Percentiles rank a stretch among this genome's conserved stretches.
phyloP scores from a whole-genome alignment of 345 rosid species.

The Iberis pinnata region DNA sequence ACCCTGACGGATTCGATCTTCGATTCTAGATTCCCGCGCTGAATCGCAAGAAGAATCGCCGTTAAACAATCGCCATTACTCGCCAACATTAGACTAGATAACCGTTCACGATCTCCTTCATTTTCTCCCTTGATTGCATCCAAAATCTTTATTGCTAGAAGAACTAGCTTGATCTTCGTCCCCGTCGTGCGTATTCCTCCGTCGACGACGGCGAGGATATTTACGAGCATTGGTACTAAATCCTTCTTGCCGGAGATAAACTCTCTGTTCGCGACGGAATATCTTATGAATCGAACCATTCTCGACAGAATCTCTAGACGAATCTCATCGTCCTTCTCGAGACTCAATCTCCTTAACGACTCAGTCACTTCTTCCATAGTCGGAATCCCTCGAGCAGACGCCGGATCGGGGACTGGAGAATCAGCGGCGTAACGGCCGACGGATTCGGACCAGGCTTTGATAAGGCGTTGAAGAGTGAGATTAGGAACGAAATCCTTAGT shows the following conservation, averaged over 20 bases:
- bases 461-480: conserved; percentile 67
- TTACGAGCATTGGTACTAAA: no score
- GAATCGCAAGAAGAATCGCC: conserved; percentile 38
- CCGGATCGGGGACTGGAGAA: no score
- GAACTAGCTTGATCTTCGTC: no score
- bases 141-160: no score
- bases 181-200: no score
- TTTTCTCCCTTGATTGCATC: no score
- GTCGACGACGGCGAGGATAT: no score
- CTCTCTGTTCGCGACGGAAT: conserved; percentile 51
- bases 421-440: conserved; percentile 28
- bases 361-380: conserved; percentile 38
- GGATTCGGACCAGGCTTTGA: conserved; percentile 74
- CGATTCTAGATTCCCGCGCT: conserved; percentile 39
- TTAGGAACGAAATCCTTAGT: conserved; percentile 71
- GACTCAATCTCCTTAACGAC: conserved; percentile 32
- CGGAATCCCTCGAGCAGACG: conserved; percentile 15
- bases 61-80: conserved; percentile 41
- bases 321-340: conserved; percentile 11
- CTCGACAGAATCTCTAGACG: conserved; percentile 28
- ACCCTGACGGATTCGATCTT: conserved; percentile 48
- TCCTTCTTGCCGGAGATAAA: conserved; percentile 58
- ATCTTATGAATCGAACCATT: conserved; percentile 41
- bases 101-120: conserved; percentile 34
- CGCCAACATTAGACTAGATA: conserved; percentile 35